A percentile compares a stretch with the other conserved stretches of the same genome.
Evolutionary conservation across 2,329 filamentous ascomycete genomes (phyloP).

Genomic region (Penicillium oxalicum): DNA sequence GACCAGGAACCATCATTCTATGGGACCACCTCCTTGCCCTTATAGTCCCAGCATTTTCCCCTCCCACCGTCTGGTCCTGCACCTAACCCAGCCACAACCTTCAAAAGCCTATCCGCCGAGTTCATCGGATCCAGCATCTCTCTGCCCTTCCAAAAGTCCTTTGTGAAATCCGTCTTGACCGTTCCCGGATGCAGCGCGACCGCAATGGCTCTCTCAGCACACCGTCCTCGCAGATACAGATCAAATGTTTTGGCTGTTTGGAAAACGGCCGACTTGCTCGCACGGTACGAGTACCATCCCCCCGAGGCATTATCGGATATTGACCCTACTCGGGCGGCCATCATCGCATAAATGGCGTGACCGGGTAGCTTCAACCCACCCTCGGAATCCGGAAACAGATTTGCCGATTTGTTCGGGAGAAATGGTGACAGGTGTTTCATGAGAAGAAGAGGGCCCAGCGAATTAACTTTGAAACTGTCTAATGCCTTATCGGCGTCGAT

Average conservation of each 20-base stretch:
- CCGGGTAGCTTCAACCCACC: constrained; percentile 39
- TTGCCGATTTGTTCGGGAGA: constrained; percentile 55
- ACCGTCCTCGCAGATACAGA: constrained; percentile 53
- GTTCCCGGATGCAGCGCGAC: constrained; percentile 74
- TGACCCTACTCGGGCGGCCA: constrained; percentile 72
- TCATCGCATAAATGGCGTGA: constrained; percentile 63
- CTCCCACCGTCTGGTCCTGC: constrained; percentile 42
- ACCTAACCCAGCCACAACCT: constrained; percentile 49
- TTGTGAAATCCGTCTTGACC: constrained; percentile 67
- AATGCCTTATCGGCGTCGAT: constrained; percentile 57
- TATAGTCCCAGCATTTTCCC: constrained; percentile 65
- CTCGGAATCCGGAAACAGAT: constrained; percentile 24
- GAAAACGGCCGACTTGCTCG: constrained; percentile 68
- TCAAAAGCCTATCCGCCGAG: constrained; percentile 59
- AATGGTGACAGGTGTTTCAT: constrained; percentile 69
- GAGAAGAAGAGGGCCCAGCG: constrained; percentile 66
- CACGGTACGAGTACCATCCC: constrained; percentile 78
- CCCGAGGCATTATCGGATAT: constrained; percentile 66
- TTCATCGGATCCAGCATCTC: constrained; percentile 63
- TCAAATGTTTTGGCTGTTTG: constrained; percentile 67
- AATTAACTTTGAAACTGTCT: constrained; percentile 67
- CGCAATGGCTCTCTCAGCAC: constrained; percentile 58
- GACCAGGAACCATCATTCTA: constrained; percentile 24
- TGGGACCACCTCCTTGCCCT: constrained; percentile 57
- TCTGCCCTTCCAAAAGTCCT: constrained; percentile 64